Evolutionary conservation across 345 rosid species (phyloP).

Genomic region (Populus pruinosa): DNA sequence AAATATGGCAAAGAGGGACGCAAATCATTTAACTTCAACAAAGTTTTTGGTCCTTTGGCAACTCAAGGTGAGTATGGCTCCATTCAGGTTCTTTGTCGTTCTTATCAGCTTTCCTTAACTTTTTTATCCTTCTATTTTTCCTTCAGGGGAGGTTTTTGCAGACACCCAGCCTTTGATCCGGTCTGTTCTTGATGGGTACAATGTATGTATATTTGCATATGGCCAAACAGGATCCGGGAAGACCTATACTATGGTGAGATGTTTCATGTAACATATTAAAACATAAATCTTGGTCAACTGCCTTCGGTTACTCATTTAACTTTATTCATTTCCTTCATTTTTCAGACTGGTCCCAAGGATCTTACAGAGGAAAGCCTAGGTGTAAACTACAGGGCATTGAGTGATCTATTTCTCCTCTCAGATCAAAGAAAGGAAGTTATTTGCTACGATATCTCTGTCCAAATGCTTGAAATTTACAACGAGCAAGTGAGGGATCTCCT

Average conservation of each 20-base stretch:
- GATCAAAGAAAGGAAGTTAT: conserved; percentile 30
- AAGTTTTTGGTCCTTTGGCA: conserved; percentile 26
- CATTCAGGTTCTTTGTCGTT: neutral
- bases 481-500: conserved; percentile 37
- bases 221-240: conserved; percentile 39
- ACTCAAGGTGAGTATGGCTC: conserved; percentile 24
- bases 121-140: neutral
- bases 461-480: conserved; percentile 35
- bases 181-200: conserved; percentile 35
- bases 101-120: neutral
- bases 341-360: conserved; percentile 31
- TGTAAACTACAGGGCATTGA: conserved; percentile 37
- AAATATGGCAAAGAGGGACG: conserved; percentile 34
- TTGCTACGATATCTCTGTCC: conserved; percentile 28
- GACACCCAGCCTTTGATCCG: conserved; percentile 37
- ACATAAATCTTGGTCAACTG: neutral
- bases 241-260: conserved; percentile 33
- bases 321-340: conserved; percentile 11
- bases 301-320: neutral
- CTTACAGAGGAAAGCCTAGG: conserved; percentile 31
- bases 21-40: conserved; percentile 31
- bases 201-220: conserved; percentile 35
- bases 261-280: neutral
- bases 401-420: conserved; percentile 31
- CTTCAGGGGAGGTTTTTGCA: conserved; percentile 31